Evolutionary conservation across 192 early-diverging fungal species (phyloP).

Genomic region (Podila verticillata): DNA sequence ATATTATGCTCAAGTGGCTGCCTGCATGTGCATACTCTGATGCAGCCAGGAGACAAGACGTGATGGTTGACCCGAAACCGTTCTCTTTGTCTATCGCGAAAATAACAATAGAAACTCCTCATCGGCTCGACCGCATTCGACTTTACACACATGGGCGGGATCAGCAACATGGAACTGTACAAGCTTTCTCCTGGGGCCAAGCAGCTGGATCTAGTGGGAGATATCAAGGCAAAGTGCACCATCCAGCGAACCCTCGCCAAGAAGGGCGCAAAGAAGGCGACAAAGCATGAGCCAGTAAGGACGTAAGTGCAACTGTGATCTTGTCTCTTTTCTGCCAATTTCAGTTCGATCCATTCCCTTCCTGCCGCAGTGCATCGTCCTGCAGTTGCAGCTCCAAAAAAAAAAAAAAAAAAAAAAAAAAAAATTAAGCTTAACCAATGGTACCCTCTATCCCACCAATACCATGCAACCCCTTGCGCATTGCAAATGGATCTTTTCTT

Average conservation of each 20-base stretch:
- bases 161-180: slow-evolving; percentile 41
- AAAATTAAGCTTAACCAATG: too few relatives aligned
- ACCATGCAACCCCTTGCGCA: too few relatives aligned
- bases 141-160: slow-evolving; percentile 25
- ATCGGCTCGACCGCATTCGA: slow-evolving; percentile 23
- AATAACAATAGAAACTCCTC: slow-evolving; percentile 34
- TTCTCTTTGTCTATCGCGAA: background rate
- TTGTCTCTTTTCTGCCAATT: background rate
- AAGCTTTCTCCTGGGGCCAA: slow-evolving; percentile 20
- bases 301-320: slow-evolving; percentile 21
- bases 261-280: slow-evolving; percentile 37
- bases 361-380: background rate
- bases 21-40: background rate
- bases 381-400: too few relatives aligned
- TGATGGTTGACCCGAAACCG: background rate
- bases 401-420: too few relatives aligned
- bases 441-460: too few relatives aligned
- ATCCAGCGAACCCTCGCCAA: slow-evolving; percentile 37
- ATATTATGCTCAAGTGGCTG: background rate
- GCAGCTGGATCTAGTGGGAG: slow-evolving; percentile 43
- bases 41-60: background rate
- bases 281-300: slow-evolving; percentile 26
- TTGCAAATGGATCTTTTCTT: too few relatives aligned
- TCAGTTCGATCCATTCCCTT: background rate
- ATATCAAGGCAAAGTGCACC: slow-evolving; percentile 33